Evolutionary conservation across 2,329 filamentous ascomycete species (phyloP), one percentile per base, ranked within the genome.

Genomic region (Thelonectria discophora): DNA sequence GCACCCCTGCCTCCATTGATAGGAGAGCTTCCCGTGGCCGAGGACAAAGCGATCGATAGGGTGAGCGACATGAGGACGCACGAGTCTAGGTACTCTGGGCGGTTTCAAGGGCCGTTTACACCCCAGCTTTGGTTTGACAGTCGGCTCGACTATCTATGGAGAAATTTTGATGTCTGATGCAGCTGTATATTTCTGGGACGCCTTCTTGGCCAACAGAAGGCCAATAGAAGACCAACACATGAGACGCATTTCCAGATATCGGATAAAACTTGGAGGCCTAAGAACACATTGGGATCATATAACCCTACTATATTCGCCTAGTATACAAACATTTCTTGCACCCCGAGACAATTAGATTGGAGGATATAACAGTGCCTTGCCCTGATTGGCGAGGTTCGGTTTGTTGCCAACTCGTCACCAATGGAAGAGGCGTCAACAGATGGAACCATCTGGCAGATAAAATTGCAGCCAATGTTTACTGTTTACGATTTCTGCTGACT

Each of bases 81-180:
- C 27, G 75, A 71, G 10, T 49, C 75, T 9, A 32, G 77, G 20
- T 69, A 67, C 40, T 55, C 71, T 2, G 75, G 73, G 73, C 71
- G 69, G 37, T 80, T 80, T 58, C 74, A 74, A 3, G 79, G 78
- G 2, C 80, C 80, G 0, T 80, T 82, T 24, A 82, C 79, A 1
- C 78, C 80, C 12, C 77, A 81, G 54, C 73, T 82, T 20, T 79
- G 79, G 52, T 80, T 80, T 47, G 80, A 82, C 61, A 76, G 80
- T 17, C 78, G 80, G 1, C 71, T 81, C 42, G 80, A 82, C 57
- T 80, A 78, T 58, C 72, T 74, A 48, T 80, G 77, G 75, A 73
- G 62, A 34, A 49, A 40, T 13, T 18, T 34, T 15, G 11, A 34
- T 8, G 3, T 10, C 34, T 34, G 12, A n/a, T n/a, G 11, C 18